Conservation (phyloP, 371 early-diverging fungal genomes). For the Blakeslea trispora region DNA sequence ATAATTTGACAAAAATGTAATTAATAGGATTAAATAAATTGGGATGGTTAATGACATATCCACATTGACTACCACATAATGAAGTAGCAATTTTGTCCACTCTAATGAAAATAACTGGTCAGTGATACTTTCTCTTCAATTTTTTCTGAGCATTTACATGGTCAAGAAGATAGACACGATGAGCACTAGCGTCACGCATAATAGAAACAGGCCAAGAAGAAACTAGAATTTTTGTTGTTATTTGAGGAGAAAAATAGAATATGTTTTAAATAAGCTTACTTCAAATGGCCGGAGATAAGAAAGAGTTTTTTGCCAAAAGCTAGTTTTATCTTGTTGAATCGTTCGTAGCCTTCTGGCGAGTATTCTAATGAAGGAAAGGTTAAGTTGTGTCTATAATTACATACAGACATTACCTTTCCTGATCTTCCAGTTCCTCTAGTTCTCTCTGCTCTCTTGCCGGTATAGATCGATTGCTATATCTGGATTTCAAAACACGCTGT, state of each 20-base stretch:
- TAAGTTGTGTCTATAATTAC: background rate
- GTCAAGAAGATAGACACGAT: slow-evolving; percentile 57
- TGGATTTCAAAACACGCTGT: slow-evolving; percentile 43
- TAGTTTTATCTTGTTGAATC: slow-evolving; percentile 35
- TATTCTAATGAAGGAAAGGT: slow-evolving; percentile 22
- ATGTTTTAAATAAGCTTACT: slow-evolving; percentile 26
- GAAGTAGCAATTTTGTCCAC: slow-evolving; percentile 59
- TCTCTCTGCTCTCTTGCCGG: slow-evolving; percentile 44
- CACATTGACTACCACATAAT: slow-evolving; percentile 67
- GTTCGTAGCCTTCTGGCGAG: slow-evolving; percentile 31
- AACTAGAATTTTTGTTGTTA: slow-evolving; percentile 28
- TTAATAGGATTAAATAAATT: slow-evolving; percentile 67
- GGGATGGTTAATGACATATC: slow-evolving; percentile 62
- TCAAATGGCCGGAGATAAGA: slow-evolving; percentile 43
- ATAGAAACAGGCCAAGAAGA: slow-evolving; percentile 35
- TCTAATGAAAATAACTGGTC: slow-evolving; percentile 11
- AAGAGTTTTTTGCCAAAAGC: slow-evolving; percentile 31
- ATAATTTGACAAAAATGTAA: slow-evolving; percentile 54
- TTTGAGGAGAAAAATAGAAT: slow-evolving; percentile 6
- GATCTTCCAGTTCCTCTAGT: slow-evolving; percentile 49
- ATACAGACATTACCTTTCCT: slow-evolving; percentile 43
- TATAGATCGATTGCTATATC: slow-evolving; percentile 37
- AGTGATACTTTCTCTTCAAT: background rate
- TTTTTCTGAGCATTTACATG: slow-evolving; percentile 35
- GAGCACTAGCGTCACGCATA: slow-evolving; percentile 38